Conservation (phyloP, 176 grass and related monocot genomes). For the Zoysia japonica region DNA sequence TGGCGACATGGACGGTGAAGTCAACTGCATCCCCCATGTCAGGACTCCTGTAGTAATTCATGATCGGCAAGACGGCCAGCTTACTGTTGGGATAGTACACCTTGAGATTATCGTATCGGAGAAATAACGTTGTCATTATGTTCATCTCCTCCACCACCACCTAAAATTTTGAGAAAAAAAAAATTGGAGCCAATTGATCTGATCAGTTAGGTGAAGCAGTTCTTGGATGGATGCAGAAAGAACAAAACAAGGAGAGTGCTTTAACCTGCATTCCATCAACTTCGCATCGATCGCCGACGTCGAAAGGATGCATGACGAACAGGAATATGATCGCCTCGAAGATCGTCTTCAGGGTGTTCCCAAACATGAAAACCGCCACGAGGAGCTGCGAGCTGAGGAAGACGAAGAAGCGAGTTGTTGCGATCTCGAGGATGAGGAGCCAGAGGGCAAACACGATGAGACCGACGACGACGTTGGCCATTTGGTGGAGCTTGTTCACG, state of each 20-base stretch:
- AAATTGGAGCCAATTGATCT: neutral
- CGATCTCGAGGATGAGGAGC: slow-evolving; percentile 77
- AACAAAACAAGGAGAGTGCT: neutral
- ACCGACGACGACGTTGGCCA: slow-evolving; percentile 75
- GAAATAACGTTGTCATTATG: slow-evolving; percentile 90
- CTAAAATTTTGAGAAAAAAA: slow-evolving; percentile 38
- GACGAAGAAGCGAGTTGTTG: slow-evolving; percentile 76
- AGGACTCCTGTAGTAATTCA: slow-evolving; percentile 91
- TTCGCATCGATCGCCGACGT: slow-evolving; percentile 89
- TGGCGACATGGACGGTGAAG: slow-evolving; percentile 75
- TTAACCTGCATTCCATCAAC: slow-evolving; percentile 79
- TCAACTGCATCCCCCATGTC: slow-evolving; percentile 92
- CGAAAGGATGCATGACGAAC: slow-evolving; percentile 95
- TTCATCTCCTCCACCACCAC: slow-evolving; percentile 97
- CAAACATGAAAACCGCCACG: slow-evolving; percentile 82
- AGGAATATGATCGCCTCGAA: slow-evolving; percentile 93
- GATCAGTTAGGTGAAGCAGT: neutral
- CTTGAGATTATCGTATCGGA: slow-evolving; percentile 94
- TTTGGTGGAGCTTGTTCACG: slow-evolving; percentile 93
- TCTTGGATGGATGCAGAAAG: neutral
- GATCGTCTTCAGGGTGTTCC: slow-evolving; percentile 84
- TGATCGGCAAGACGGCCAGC: slow-evolving; percentile 65
- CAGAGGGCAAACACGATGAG: slow-evolving; percentile 80
- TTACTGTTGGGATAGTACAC: slow-evolving; percentile 82
- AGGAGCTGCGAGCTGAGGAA: slow-evolving; percentile 81